Evolutionary conservation across 495 filamentous ascomycete species (phyloP).

Genomic region (Hyaloscypha variabilis): DNA sequence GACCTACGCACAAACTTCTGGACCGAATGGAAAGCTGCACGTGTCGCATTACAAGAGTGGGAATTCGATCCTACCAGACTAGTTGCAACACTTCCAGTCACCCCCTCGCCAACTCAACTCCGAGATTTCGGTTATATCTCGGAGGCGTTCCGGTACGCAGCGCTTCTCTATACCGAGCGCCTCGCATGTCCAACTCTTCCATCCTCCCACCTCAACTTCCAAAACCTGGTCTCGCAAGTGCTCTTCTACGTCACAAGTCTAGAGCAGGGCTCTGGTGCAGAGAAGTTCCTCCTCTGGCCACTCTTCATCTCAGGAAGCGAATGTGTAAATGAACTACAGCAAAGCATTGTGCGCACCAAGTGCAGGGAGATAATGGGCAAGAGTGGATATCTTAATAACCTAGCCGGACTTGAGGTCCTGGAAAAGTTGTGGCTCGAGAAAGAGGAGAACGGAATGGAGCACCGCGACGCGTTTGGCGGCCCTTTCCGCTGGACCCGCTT

Average conservation of each 20-base stretch:
- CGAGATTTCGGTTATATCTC: conserved; percentile 65
- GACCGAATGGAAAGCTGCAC: conserved; percentile 83
- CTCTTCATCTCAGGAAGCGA: conserved; percentile 90
- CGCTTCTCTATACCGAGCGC: conserved; percentile 88
- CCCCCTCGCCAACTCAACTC: conserved; percentile 47
- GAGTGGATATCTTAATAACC: conserved; percentile 90
- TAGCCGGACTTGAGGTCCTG: conserved; percentile 81
- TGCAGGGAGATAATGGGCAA: conserved; percentile 86
- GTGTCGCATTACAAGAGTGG: conserved; percentile 78
- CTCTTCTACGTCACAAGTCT: conserved; percentile 81
- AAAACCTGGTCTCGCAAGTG: conserved; percentile 77
- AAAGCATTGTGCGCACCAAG: conserved; percentile 73
- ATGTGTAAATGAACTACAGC: conserved; percentile 81
- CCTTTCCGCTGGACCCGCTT: conserved; percentile 77
- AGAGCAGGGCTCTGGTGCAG: conserved; percentile 61
- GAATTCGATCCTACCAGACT: conserved; percentile 62
- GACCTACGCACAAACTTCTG: conserved; percentile 69
- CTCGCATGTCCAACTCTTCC: conserved; percentile 78
- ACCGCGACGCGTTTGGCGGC: conserved; percentile 37
- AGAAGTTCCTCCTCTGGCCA: conserved; percentile 94
- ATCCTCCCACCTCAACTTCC: conserved; percentile 77
- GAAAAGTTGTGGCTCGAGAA: conserved; percentile 78
- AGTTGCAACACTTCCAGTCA: conserved; percentile 44
- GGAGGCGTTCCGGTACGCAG: conserved; percentile 87
- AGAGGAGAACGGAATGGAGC: conserved; percentile 39